These are phyloP conservation scores for Kokia cookei DNA, from an alignment of 441 rosid genomes.

Conservation along the genomic window DNA sequence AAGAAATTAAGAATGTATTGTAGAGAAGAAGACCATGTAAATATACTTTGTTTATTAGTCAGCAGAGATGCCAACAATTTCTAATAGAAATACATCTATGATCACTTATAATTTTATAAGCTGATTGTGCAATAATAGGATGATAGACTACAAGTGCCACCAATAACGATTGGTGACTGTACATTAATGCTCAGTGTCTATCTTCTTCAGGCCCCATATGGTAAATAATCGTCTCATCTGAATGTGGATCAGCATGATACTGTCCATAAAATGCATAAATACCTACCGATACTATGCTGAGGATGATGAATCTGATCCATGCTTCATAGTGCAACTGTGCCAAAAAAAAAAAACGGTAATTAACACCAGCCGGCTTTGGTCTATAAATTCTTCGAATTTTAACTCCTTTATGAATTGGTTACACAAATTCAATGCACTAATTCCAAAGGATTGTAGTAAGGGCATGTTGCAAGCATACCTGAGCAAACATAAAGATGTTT, in stretches of 20 bases:
- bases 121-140: not conserved
- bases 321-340: constrained; percentile 89
- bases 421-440: not conserved
- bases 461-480: constrained; percentile 42
- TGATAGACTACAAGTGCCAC: not conserved
- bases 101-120: not conserved
- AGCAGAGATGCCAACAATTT: not conserved
- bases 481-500: constrained; percentile 94
- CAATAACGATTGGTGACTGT: not conserved
- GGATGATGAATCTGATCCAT: constrained; percentile 78
- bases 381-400: constrained; percentile 2
- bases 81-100: not conserved
- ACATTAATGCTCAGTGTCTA: not conserved
- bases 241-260: constrained; percentile 58
- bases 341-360: not conserved
- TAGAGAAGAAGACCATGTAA: not conserved
- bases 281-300: constrained; percentile 52
- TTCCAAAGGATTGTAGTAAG: not conserved
- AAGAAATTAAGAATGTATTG: not conserved
- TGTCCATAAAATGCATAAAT: constrained; percentile 82
- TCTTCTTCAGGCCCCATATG: constrained; percentile 51
- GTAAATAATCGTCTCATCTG: constrained; percentile 44
- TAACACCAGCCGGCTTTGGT: not conserved
- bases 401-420: not conserved
- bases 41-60: not conserved